phyloP scores from a whole-genome alignment of 306 rosid genomes.

The Dryas drummondii region DNA sequence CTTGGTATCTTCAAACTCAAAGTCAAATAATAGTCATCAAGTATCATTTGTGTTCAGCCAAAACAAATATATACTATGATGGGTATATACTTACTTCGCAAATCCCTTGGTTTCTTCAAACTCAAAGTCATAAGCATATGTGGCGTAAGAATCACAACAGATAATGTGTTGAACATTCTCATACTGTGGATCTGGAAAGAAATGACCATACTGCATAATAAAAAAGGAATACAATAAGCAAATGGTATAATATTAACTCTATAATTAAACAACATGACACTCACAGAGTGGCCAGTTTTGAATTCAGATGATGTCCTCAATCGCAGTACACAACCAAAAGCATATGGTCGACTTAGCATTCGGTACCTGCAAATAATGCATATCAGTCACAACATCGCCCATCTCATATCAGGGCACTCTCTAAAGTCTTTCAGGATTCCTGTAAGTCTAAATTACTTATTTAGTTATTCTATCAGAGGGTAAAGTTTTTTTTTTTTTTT shows the following conservation, averaged over 20 bases:
- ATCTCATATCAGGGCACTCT: background rate
- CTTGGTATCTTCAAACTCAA: background rate
- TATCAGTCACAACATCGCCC: conserved; percentile 7
- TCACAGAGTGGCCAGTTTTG: conserved; percentile 84
- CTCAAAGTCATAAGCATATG: conserved; percentile 93
- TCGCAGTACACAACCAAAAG: conserved; percentile 84
- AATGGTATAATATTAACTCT: conserved; percentile 13
- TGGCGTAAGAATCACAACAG: conserved; percentile 95
- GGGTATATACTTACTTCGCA: conserved; percentile 58
- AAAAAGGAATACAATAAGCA: conserved; percentile 27
- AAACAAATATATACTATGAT: background rate
- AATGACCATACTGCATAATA: conserved; percentile 91
- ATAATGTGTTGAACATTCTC: conserved; percentile 95
- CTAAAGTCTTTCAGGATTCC: background rate
- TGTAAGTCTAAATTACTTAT: background rate
- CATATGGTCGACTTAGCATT: conserved; percentile 94
- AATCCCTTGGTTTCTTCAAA: conserved; percentile 81
- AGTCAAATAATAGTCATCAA: background rate
- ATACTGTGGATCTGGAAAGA: conserved; percentile 98
- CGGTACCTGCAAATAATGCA: conserved; percentile 67
- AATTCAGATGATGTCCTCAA: conserved; percentile 90
- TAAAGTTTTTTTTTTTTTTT: too few relatives aligned
- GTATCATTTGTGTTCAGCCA: background rate
- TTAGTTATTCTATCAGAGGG: background rate
- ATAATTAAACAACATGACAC: conserved; percentile 40